A percentile compares a stretch with the other conserved stretches of the same genome.
Evolutionary conservation across 805 yeast genomes (phyloP).

Genomic region (Priceomyces castillae): DNA sequence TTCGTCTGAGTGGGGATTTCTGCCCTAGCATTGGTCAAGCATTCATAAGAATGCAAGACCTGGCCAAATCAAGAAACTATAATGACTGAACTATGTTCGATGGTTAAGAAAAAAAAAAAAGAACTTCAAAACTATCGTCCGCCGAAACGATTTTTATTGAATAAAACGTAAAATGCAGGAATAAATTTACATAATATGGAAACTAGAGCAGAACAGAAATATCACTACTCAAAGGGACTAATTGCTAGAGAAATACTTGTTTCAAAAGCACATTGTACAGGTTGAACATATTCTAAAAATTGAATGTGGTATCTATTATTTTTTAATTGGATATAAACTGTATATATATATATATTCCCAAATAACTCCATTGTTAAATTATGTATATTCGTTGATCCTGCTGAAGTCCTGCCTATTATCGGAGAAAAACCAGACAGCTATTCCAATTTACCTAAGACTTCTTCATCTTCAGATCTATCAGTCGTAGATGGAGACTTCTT

Average conservation of each 20-base stretch:
- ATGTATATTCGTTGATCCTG: not conserved
- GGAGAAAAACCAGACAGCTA: not conserved
- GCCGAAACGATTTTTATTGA: not conserved
- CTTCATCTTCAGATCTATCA: conserved; percentile 17
- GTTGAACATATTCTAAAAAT: too few species aligned
- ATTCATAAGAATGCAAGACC: conserved; percentile 1
- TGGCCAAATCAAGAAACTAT: conserved; percentile 19
- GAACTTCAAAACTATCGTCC: not conserved
- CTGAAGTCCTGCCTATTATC: not conserved
- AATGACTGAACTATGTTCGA: conserved; percentile 6
- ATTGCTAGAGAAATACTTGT: too few species aligned
- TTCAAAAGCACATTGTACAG: too few species aligned
- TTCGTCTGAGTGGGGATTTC: conserved; percentile 35
- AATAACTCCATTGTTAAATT: not conserved
- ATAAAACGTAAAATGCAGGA: not conserved
- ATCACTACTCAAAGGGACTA: too few species aligned
- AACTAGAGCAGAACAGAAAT: not conserved
- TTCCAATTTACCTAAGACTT: conserved; percentile 40
- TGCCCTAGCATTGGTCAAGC: conserved; percentile 13
- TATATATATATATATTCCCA: not conserved
- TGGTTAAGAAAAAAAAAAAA: not conserved
- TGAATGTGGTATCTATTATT: not conserved
- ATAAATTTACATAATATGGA: not conserved
- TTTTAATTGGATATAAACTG: not conserved
- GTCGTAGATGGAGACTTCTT: conserved; percentile 3